Evolutionary conservation across 768 basidiomycete genomes (phyloP), one percentile per base, ranked within the genome.

Genomic region (Naganishia vaughanmartiniae): DNA sequence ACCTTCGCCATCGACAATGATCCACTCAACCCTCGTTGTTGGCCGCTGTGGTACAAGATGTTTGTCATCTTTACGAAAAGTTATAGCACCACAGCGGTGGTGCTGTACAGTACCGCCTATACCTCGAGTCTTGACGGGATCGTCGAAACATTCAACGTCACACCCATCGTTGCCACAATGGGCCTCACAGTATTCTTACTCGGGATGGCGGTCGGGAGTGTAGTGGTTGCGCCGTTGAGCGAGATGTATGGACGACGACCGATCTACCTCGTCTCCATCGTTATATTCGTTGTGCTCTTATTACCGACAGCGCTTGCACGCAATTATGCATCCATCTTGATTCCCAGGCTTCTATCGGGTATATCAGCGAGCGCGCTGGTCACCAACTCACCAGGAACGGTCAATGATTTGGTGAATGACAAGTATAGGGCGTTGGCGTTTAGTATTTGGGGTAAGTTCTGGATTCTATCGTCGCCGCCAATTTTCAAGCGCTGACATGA

Each of bases 141-240:
- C 57, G 81, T 83, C 71, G 76, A 74, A 39, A 85, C 86, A 51
- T 80, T 88, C 42, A 79, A 83, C 54, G 83, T 87, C 63, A 85
- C 85, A 4, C 82, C 84, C 67, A 83, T 85, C 68, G 80, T 87
- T 68, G 85, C 86, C 3, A 86, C 87, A 53, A 81, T 87, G 9
- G 87, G 87, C 19, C 83, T 88, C 26, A 87, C 87, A 5, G 78
- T 88, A 19, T 89, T 87, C 75, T 86, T 89, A 39, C 78, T 89
- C 34, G 87, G 87, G 0, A 87, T 89, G 74, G 87, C 48, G 53
- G 30, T 66, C 48, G 65, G 65, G 5, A 54, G 65, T 26, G 51
- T 66, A 6, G 48, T 66, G 19, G 51, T 66, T 86, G 87, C 87
- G 0, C 87, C 87, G 1, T 84, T 87, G 7, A 86, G 85, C 56